Conservation (phyloP, 1,284 basidiomycete species). For the Ustilago lituana region DNA sequence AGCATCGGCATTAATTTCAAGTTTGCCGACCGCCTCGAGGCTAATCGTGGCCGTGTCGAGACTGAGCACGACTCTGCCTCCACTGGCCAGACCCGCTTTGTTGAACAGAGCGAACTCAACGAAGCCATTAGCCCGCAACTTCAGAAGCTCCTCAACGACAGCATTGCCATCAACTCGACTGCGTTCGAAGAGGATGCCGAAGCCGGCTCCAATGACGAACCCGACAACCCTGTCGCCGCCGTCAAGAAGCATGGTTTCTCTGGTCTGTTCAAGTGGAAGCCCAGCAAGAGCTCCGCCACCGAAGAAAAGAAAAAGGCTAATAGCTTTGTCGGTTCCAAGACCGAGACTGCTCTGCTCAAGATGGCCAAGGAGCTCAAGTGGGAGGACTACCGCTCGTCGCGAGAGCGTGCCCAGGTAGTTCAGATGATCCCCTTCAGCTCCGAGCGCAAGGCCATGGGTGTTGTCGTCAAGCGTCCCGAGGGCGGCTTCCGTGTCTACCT, state of each 20-base stretch:
- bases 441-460: conserved; percentile 94
- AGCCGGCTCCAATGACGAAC: conserved; percentile 1
- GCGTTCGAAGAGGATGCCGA: conserved; percentile 77
- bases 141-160: conserved; percentile 79
- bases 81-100: conserved; percentile 77
- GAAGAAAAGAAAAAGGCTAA: conserved; percentile 51
- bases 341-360: conserved; percentile 89
- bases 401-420: conserved; percentile 77
- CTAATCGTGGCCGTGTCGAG: conserved; percentile 80
- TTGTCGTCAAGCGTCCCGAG: conserved; percentile 76
- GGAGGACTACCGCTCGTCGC: conserved; percentile 77
- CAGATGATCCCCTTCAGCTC: conserved; percentile 96
- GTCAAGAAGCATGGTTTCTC: conserved; percentile 41
- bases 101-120: conserved; percentile 75
- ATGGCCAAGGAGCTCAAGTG: conserved; percentile 89
- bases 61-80: conserved; percentile 70
- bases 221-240: conserved; percentile 22
- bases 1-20: conserved; percentile 92
- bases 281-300: conserved; percentile 24
- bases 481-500: conserved; percentile 78
- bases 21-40: conserved; percentile 82
- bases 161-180: conserved; percentile 92
- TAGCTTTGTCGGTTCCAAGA: conserved; percentile 91
- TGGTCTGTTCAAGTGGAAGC: conserved; percentile 33
- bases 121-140: conserved; percentile 75